phyloP scores from a whole-genome alignment of 805 yeast genomes.

The Cyberlindnera nakhonratchasimensis region DNA sequence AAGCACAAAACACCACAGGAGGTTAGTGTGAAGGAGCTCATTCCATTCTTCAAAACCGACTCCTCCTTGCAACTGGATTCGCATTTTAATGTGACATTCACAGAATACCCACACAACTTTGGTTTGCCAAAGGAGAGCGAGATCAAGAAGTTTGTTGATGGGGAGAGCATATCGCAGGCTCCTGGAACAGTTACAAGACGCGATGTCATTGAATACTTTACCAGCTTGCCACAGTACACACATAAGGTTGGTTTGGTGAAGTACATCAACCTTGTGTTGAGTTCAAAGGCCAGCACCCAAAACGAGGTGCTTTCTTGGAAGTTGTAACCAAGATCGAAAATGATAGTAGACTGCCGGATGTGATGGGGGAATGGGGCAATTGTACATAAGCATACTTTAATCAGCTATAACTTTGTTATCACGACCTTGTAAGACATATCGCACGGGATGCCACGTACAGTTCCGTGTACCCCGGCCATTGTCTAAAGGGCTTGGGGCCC shows the following conservation, averaged over 20 bases:
- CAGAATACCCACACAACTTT: constrained; percentile 49
- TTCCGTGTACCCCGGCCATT: too few relatives aligned
- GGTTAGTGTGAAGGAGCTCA: constrained; percentile 31
- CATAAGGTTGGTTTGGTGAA: constrained; percentile 56
- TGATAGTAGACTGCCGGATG: too few relatives aligned
- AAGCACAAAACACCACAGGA: constrained; percentile 41
- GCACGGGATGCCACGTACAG: too few relatives aligned
- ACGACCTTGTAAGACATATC: too few relatives aligned
- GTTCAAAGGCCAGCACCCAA: constrained; percentile 21
- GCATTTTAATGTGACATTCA: constrained; percentile 36
- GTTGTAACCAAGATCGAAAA: too few relatives aligned
- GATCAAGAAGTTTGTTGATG: constrained; percentile 63
- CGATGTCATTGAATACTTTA: constrained; percentile 67
- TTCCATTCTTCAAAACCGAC: constrained; percentile 31
- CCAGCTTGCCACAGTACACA: constrained; percentile 35
- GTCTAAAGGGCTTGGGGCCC: too few relatives aligned
- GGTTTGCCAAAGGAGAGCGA: constrained; percentile 77
- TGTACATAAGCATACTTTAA: background rate
- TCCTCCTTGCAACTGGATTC: constrained; percentile 30
- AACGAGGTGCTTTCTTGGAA: constrained; percentile 21
- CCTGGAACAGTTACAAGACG: constrained; percentile 43
- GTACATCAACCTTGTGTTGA: constrained; percentile 58
- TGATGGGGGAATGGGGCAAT: background rate
- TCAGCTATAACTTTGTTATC: too few relatives aligned
- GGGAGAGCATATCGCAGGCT: constrained; percentile 47